Evolutionary conservation across 768 basidiomycete genomes (phyloP).

Genomic region (Auricularia auricula-judae): DNA sequence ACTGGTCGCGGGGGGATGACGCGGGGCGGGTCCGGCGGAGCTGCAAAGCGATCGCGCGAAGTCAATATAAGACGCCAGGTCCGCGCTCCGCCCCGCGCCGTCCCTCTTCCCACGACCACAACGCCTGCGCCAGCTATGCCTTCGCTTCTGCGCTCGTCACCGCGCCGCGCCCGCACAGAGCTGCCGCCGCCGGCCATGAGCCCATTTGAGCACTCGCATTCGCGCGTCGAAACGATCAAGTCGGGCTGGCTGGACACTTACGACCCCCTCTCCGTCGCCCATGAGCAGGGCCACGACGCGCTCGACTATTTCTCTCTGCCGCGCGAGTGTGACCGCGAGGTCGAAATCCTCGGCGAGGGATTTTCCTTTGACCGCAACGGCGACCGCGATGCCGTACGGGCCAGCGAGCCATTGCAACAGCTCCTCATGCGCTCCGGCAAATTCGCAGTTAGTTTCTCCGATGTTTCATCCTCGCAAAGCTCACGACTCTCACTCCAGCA

Average conservation of each 20-base stretch:
- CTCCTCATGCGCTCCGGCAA: not conserved
- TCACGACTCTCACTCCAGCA: not conserved
- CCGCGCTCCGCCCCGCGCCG: no score
- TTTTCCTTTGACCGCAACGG: not conserved
- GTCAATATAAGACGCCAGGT: no score
- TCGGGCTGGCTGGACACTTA: not conserved
- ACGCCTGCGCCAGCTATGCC: no score
- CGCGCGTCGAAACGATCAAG: not conserved
- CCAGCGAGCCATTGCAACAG: not conserved
- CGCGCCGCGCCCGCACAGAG: no score
- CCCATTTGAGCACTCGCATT: not conserved
- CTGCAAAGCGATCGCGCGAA: no score
- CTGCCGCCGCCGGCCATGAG: not conserved
- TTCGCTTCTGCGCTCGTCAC: no score
- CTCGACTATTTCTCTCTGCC: not conserved
- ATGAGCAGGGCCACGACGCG: not conserved
- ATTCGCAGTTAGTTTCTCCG: not conserved
- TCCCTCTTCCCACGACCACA: no score
- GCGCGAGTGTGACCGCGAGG: not conserved
- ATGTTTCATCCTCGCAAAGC: no score
- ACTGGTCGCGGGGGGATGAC: no score
- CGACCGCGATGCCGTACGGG: not conserved
- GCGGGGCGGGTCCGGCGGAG: no score
- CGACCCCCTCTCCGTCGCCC: not conserved
- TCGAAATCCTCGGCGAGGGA: not conserved